Evolutionary conservation across 202 grass and related monocot genomes (phyloP).

Genomic region (Zizania palustris): DNA sequence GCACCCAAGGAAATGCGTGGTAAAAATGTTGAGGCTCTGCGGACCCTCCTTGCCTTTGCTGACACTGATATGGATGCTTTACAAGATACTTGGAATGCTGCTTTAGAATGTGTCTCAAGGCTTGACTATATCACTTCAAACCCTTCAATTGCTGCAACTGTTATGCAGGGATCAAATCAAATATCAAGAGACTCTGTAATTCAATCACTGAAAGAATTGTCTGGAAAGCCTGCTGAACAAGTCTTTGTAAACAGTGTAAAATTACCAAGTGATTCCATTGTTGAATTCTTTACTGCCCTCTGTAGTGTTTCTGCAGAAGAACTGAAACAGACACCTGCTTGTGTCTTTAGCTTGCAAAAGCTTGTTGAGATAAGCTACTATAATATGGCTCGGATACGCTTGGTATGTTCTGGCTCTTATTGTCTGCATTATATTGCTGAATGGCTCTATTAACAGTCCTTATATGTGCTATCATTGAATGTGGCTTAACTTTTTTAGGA

Average conservation of each 20-base stretch:
- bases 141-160: constrained; percentile 77
- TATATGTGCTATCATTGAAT: not conserved
- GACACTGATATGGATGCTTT: constrained; percentile 90
- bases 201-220: constrained; percentile 82
- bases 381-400: constrained; percentile 96
- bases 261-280: constrained; percentile 94
- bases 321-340: constrained; percentile 91
- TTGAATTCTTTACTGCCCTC: constrained; percentile 92
- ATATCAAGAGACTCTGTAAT: constrained; percentile 93
- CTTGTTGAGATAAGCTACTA: constrained; percentile 99
- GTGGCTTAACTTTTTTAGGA: not conserved
- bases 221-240: constrained; percentile 96
- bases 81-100: constrained; percentile 99
- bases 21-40: constrained; percentile 96
- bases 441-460: not conserved
- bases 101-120: constrained; percentile 98
- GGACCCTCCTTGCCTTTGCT: constrained; percentile 84
- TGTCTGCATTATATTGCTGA: constrained; percentile 35
- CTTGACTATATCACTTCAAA: constrained; percentile 93
- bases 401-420: constrained; percentile 61
- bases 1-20: constrained; percentile 96
- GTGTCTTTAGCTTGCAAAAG: constrained; percentile 98
- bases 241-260: constrained; percentile 97
- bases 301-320: constrained; percentile 95
- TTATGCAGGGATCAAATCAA: constrained; percentile 98